Percentiles rank a stretch among this genome's conserved stretches.
Evolutionary conservation across 1,284 basidiomycete genomes (phyloP).

Genomic region (Cutaneotrichosporon cavernicola): DNA sequence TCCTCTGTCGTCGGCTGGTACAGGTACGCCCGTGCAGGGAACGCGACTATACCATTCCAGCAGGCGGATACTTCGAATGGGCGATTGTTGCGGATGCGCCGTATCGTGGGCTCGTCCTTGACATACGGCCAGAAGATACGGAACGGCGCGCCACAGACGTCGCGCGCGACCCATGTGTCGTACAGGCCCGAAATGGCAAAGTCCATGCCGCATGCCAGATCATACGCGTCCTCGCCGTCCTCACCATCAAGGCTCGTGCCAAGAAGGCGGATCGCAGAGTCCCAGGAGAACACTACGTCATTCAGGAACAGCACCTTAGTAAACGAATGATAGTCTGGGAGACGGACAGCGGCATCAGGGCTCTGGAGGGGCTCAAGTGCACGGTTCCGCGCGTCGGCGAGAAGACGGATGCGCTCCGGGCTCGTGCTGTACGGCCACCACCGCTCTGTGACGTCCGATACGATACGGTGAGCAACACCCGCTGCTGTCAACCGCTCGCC

Average conservation of each 20-base stretch:
- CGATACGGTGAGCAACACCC: conserved; percentile 50
- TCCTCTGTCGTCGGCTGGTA: conserved; percentile 44
- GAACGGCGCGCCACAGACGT: conserved; percentile 54
- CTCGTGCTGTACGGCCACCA: conserved; percentile 49
- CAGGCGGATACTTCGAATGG: conserved; percentile 60
- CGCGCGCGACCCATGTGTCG: conserved; percentile 58
- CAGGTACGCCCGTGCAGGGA: conserved; percentile 57
- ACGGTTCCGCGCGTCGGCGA: conserved; percentile 57
- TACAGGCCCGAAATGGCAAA: conserved; percentile 54
- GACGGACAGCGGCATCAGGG: conserved; percentile 22
- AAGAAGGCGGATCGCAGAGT: conserved; percentile 57
- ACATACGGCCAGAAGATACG: conserved; percentile 61
- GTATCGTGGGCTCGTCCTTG: conserved; percentile 51
- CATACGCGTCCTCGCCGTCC: conserved; percentile 51
- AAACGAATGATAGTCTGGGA: conserved; percentile 52
- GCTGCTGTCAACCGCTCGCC: conserved; percentile 44
- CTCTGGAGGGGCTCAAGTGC: conserved; percentile 54
- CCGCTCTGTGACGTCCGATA: conserved; percentile 40
- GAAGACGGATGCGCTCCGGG: conserved; percentile 56
- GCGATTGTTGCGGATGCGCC: conserved; percentile 52
- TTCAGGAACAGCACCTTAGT: conserved; percentile 59
- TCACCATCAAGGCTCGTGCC: conserved; percentile 48
- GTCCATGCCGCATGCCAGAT: conserved; percentile 62
- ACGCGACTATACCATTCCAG: conserved; percentile 56
- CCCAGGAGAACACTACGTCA: conserved; percentile 58